Evolutionary conservation across 345 rosid genomes (phyloP), one percentile per base, ranked within the genome.

Genomic region (Hibiscus mutabilis): DNA sequence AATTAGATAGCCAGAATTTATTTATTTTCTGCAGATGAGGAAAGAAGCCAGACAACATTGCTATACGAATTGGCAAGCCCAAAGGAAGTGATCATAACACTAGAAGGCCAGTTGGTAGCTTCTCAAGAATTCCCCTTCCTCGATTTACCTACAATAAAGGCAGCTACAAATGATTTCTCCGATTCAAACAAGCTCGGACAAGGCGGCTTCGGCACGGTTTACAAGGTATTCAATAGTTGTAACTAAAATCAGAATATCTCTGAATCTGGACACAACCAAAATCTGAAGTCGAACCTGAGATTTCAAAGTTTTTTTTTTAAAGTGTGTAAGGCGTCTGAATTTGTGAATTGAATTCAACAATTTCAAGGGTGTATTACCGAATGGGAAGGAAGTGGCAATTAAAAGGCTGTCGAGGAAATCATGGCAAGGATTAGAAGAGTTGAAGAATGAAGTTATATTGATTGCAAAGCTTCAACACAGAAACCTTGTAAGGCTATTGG

Each of bases 121-220:
- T 68, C 79, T 8, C 73, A 79, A 65, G 85, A 82, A 35, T 66
- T 78, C 69, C 76, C 85, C 24, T 77, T 83, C 75, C 69, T 79
- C 25, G 66, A 79, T 73, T 68, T 81, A 18, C 16, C 67, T 10
- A 37, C 67, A n/a, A 47, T 67, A 46, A 47, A 3, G 40, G 58
- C 58, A 44, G 86, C 88, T 1, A 82, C 88, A 0, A 13, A 75
- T 63, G 58, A 69, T 67, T 85, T 82, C 68, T 79, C 82, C 0
- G 21, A 57, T 2, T 59, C 49, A 5, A 82, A 82, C 65, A 52
- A 55, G 53, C 33, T 82, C n/a, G 88, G 86, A 11, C 52, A 65
- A 14, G 88, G 84, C 6, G 88, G 86, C 18, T 82, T 80, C 66
- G 83, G 88, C 27, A 60, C 80, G 18, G 83, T 84, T 37, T 84